phyloP scores from a whole-genome alignment of 2,329 filamentous ascomycete species.

The Colletotrichum sidae region DNA sequence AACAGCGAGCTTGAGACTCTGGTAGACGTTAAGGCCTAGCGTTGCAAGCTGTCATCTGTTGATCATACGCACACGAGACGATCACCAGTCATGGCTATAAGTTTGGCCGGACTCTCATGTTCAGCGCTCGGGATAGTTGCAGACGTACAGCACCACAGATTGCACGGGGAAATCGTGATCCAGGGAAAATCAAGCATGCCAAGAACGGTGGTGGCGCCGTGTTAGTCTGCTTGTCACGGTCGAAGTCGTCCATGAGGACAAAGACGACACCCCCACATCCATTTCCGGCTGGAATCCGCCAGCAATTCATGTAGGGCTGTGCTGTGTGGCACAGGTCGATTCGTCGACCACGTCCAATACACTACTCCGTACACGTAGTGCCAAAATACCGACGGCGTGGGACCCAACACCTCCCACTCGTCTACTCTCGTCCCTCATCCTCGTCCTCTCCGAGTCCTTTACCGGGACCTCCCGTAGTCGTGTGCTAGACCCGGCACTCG shows the following conservation, averaged over 20 bases:
- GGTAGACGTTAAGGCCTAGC: conserved; percentile 6
- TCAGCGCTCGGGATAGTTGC: not conserved
- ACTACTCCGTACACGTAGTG: too few relatives aligned
- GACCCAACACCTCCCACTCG: too few relatives aligned
- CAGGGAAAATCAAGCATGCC: too few relatives aligned
- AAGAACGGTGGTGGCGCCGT: too few relatives aligned
- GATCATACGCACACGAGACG: conserved; percentile 29
- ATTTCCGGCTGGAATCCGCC: not conserved
- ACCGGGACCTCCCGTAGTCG: conserved; percentile 4
- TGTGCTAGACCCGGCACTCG: conserved; percentile 9
- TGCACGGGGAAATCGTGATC: too few relatives aligned
- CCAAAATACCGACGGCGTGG: too few relatives aligned
- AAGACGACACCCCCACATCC: not conserved
- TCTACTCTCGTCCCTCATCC: too few relatives aligned
- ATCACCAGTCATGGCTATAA: not conserved
- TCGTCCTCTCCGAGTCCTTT: not conserved
- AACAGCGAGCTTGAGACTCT: not conserved
- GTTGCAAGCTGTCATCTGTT: conserved; percentile 28
- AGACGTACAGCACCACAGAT: not conserved
- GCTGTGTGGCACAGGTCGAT: too few relatives aligned
- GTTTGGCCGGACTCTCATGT: conserved; percentile 4
- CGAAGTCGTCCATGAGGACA: not conserved
- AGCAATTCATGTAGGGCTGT: not conserved
- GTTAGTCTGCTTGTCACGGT: not conserved
- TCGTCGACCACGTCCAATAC: too few relatives aligned